Evolutionary conservation across 2,329 filamentous ascomycete species (phyloP).

Genomic region (Colletotrichum sp.): DNA sequence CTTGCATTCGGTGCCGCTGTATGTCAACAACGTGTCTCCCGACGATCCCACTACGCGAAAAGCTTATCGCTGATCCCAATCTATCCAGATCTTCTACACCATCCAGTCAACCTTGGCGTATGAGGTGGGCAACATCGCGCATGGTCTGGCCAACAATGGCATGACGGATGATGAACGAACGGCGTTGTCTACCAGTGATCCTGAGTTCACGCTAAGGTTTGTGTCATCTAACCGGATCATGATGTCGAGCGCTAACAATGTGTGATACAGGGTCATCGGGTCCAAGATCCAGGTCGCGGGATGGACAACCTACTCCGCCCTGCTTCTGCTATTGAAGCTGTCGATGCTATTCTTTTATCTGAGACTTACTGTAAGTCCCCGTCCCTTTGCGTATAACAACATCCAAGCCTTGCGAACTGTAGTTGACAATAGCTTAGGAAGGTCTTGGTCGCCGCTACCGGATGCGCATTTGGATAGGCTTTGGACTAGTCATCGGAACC

Average conservation of each 20-base stretch:
- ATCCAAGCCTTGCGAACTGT: not conserved
- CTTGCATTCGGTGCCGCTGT: conserved; percentile 28
- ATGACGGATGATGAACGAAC: conserved; percentile 58
- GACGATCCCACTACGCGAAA: not conserved
- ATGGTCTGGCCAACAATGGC: conserved; percentile 60
- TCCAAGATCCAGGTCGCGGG: conserved; percentile 62
- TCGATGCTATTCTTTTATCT: conserved; percentile 63
- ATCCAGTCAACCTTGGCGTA: conserved; percentile 56
- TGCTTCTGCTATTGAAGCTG: conserved; percentile 61
- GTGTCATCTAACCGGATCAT: not conserved
- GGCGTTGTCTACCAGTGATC: conserved; percentile 44
- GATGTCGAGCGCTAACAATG: rapidly evolving
- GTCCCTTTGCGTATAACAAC: not conserved
- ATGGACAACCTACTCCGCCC: conserved; percentile 58
- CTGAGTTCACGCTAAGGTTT: conserved; percentile 48
- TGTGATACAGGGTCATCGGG: conserved; percentile 48
- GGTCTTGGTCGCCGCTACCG: conserved; percentile 43
- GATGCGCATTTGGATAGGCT: conserved; percentile 54
- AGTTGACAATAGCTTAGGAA: conserved; percentile 29
- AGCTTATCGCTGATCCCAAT: not conserved
- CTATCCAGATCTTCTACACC: conserved; percentile 53
- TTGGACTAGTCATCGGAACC: conserved; percentile 50
- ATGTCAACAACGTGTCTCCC: not conserved
- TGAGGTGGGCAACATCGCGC: conserved; percentile 50
- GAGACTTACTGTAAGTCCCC: conserved; percentile 47